Base-by-base conservation (phyloP, 75 land plant genomes). In the Cryptomeria japonica region DNA sequence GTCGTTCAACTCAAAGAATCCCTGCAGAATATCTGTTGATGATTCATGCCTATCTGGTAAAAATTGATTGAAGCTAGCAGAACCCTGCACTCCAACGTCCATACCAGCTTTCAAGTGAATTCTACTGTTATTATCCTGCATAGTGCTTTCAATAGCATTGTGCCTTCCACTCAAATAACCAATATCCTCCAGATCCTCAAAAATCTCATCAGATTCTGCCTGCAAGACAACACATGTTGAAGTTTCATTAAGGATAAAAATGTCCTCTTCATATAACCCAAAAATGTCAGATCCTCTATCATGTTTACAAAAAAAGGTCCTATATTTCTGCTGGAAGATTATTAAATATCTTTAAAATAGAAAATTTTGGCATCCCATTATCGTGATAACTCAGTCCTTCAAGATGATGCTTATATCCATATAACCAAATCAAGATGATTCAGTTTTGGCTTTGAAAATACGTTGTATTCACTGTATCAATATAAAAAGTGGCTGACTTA, bases 281-380 rank as follows among this genome's bases (percentile, higher is more conserved):
- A 44, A 46, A 25, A 82, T 12, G 8, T 46, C 42, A 12, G n/a
- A 13, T 25, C 5, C 84, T 75, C 32, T 11, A 32, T 75, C 13
- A 34, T 34, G 77, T 34, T 75, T 75, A 3, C 12, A 28, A 82
- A 82, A 82, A 8, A 75, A 28, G 7, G 32, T 44, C 51, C 31
- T n/a, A 25, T 41, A n/a, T 44, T 82, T 82, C 46, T 82, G 84
- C 84, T 82, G 41, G 32, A 42, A 82, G 28, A 82, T 44, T n/a
- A 46, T 82, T 4, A 28, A 46, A 46, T 1, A 46, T 4, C 47
- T 46, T 46, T 25, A 82, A 82, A 11, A 12, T 13, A 82, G 11
- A 44, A 80, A 9, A 25, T 22, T 22, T 38, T 41, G 49, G 32
- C 4, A 11, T 12, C 47, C 84, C 46, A 22, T 82, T 9, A 41